Evolutionary conservation across 768 basidiomycete species (phyloP).

Genomic region (Mycena galericulata): DNA sequence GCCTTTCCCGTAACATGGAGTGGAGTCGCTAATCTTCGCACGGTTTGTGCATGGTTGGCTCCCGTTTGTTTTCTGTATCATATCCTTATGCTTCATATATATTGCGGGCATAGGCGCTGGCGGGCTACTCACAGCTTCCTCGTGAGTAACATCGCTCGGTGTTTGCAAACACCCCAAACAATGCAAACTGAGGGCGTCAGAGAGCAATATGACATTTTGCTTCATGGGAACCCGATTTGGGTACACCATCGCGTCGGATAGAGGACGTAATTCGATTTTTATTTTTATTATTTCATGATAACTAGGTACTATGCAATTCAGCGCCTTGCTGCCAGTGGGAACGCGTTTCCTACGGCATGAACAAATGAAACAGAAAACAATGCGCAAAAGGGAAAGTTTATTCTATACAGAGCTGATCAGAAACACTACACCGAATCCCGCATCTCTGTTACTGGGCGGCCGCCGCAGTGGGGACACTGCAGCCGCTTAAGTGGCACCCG

Average conservation of each 20-base stretch:
- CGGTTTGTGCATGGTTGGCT: too few species aligned
- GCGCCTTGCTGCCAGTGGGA: conserved; percentile 9
- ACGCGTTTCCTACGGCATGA: conserved; percentile 11
- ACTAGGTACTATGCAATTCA: conserved; percentile 9
- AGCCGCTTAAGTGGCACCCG: conserved; percentile 3
- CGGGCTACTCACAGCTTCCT: neutral
- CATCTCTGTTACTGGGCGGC: conserved; percentile 8
- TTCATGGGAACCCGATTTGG: conserved; percentile 7
- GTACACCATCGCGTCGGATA: conserved; percentile 13
- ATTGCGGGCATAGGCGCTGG: too few species aligned
- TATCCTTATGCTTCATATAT: too few species aligned
- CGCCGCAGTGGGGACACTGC: conserved; percentile 11
- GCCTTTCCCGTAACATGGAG: too few species aligned
- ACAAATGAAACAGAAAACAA: conserved; percentile 10
- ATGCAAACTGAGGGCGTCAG: conserved; percentile 10
- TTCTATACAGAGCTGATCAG: conserved; percentile 9
- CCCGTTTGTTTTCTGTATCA: too few species aligned
- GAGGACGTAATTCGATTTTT: conserved; percentile 8
- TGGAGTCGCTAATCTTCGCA: too few species aligned
- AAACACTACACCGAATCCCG: conserved; percentile 10
- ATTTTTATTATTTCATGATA: too few species aligned
- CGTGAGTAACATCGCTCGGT: conserved; percentile 2
- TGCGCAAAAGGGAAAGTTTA: conserved; percentile 9
- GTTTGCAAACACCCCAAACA: conserved; percentile 11
- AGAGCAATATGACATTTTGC: conserved; percentile 10